Evolutionary conservation across 495 filamentous ascomycete genomes (phyloP), one percentile per base, ranked within the genome.

Genomic region (Xylaria nigripes): DNA sequence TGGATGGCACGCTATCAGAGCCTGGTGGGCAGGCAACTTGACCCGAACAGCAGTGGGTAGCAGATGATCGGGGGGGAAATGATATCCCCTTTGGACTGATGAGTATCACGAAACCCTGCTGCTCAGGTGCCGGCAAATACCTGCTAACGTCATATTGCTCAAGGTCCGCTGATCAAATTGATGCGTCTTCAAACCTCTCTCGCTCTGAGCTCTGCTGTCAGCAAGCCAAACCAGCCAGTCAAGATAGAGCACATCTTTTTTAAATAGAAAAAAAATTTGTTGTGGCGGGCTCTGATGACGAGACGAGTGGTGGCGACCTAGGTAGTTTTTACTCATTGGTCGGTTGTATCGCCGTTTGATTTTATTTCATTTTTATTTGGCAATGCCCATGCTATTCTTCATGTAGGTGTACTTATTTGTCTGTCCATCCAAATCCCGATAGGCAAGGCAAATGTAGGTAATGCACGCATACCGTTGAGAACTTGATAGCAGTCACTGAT

Each of bases 131-230:
- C 36, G 36, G 36, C 15, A 18, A 40, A 4, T 40, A 12, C 15
- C n/a, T 40, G 36, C 34, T 30, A 54, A 54, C 51, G 51, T 54
- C 51, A 54, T 54, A 48, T 13, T 30, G 25, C 42, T n/a, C 29
- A 1, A 16, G 44, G 32, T 24, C 43, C 15, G 51, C 32, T 32
- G 51, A 54, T 54, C 45, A 54, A 13, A 15, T 45, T 40, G 44
- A 38, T 21, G 51, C n/a, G 21, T 41, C 21, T n/a, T n/a, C n/a
- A n/a, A n/a, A n/a, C n/a, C n/a, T n/a, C n/a, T n/a, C n/a, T n/a
- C n/a, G n/a, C n/a, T n/a, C n/a, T n/a, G n/a, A n/a, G n/a, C n/a
- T n/a, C n/a, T n/a, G n/a, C n/a, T n/a, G n/a, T 36, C 8, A 38
- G 18, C 13, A 32, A 24, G 22, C 18, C 16, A 4, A 29, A 9